These are phyloP conservation scores for Eucalyptus curtisii DNA, from an alignment of 345 rosid genomes.

Conservation along the genomic window DNA sequence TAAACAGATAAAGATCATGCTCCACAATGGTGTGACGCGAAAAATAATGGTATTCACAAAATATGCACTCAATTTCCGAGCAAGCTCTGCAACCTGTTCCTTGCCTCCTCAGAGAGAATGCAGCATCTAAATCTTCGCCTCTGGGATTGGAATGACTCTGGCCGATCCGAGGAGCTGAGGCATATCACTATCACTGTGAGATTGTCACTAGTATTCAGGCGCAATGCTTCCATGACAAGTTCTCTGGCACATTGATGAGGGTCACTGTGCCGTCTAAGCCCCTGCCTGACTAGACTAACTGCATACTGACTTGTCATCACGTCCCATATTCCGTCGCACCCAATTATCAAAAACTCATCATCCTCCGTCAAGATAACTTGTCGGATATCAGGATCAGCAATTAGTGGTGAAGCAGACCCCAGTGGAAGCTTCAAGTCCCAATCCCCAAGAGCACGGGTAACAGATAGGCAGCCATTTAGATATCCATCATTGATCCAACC, in stretches of 20 bases:
- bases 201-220: constrained; percentile 42
- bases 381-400: constrained; percentile 70
- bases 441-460: constrained; percentile 87
- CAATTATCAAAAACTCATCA: constrained; percentile 77
- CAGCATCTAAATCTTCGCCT: constrained; percentile 23
- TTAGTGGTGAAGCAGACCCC: constrained; percentile 60
- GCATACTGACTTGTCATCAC: constrained; percentile 70
- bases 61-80: constrained; percentile 38
- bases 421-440: constrained; percentile 68
- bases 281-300: constrained; percentile 54
- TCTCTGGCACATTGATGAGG: constrained; percentile 50
- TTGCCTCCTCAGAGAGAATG: constrained; percentile 42
- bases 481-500: constrained; percentile 34
- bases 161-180: constrained; percentile 7
- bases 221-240: constrained; percentile 43
- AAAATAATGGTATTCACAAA: background rate
- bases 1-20: background rate
- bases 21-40: background rate
- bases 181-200: constrained; percentile 44
- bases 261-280: constrained; percentile 42
- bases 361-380: constrained; percentile 48
- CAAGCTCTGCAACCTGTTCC: constrained; percentile 33
- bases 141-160: constrained; percentile 25
- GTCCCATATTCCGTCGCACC: constrained; percentile 91
- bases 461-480: constrained; percentile 46